These are phyloP conservation scores for Fomitopsis pulvina DNA, from an alignment of 768 basidiomycete species.

Conservation along the genomic window DNA sequence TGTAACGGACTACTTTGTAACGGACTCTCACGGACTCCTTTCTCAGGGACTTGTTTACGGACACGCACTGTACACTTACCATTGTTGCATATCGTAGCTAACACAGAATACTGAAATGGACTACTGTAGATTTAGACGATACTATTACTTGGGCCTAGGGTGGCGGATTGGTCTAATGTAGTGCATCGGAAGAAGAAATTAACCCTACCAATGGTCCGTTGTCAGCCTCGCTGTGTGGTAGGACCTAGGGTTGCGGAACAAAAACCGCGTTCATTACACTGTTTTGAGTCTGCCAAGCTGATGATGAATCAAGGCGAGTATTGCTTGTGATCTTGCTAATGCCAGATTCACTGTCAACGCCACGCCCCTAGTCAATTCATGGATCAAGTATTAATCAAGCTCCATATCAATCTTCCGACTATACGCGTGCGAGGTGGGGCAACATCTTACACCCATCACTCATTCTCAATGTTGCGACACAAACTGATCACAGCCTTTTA, in stretches of 20 bases:
- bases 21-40: not conserved
- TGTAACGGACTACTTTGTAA: not conserved
- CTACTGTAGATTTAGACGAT: slow-evolving; percentile 3
- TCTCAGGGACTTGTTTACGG: not conserved
- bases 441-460: no score
- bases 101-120: slow-evolving; percentile 3
- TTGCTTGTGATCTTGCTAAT: no score
- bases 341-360: no score
- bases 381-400: no score
- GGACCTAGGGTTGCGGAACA: no score
- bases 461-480: no score
- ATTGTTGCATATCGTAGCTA: slow-evolving; percentile 10
- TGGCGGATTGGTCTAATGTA: slow-evolving; percentile 2
- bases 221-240: not conserved
- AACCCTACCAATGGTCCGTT: not conserved
- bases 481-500: not conserved
- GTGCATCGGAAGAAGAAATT: not conserved
- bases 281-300: no score
- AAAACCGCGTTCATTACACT: no score
- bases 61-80: slow-evolving; percentile 9
- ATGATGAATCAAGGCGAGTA: no score
- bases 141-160: not conserved
- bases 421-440: no score
- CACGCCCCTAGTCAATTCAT: no score
- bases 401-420: no score